phyloP scores from a whole-genome alignment of 305 asterid genomes.

The Coffea humblotiana region DNA sequence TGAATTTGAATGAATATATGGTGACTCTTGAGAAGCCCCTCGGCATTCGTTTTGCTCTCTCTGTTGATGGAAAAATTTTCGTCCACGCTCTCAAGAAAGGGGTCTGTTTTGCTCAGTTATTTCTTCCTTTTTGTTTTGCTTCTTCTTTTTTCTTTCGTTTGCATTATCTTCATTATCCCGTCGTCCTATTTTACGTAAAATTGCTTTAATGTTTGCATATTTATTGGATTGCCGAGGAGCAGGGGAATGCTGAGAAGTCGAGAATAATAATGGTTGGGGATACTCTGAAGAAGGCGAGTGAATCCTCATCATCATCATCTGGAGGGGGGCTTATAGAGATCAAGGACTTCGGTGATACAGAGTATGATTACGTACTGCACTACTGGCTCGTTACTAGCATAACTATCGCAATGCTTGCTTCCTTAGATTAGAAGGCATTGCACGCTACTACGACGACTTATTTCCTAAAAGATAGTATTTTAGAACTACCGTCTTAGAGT shows the following conservation, averaged over 20 bases:
- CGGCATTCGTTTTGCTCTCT: slow-evolving; percentile 88
- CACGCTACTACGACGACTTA: background rate
- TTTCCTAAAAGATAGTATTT: background rate
- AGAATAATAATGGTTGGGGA: slow-evolving; percentile 96
- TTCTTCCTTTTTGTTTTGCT: background rate
- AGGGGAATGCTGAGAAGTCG: slow-evolving; percentile 98
- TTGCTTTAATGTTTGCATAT: slow-evolving; percentile 5
- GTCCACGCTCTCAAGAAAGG: slow-evolving; percentile 93
- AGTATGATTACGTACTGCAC: slow-evolving; percentile 42
- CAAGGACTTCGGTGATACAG: slow-evolving; percentile 71
- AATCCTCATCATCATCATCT: slow-evolving; percentile 32
- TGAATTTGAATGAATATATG: slow-evolving; percentile 88
- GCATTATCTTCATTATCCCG: background rate
- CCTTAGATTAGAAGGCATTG: background rate
- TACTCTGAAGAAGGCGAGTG: slow-evolving; percentile 81
- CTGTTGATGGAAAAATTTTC: slow-evolving; percentile 76
- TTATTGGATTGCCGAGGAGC: slow-evolving; percentile 17
- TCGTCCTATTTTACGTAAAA: no score
- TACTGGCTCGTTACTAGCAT: no score
- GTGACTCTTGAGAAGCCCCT: slow-evolving; percentile 85
- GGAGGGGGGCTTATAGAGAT: slow-evolving; percentile 68
- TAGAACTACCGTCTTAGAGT: background rate
- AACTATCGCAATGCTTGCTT: background rate
- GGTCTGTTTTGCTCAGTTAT: slow-evolving; percentile 36
- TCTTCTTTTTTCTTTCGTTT: background rate